Percentiles rank a stretch among this genome's conserved stretches.
phyloP scores from a whole-genome alignment of 2,329 filamentous ascomycete genomes.

The Bipolaris sorokiniana region DNA sequence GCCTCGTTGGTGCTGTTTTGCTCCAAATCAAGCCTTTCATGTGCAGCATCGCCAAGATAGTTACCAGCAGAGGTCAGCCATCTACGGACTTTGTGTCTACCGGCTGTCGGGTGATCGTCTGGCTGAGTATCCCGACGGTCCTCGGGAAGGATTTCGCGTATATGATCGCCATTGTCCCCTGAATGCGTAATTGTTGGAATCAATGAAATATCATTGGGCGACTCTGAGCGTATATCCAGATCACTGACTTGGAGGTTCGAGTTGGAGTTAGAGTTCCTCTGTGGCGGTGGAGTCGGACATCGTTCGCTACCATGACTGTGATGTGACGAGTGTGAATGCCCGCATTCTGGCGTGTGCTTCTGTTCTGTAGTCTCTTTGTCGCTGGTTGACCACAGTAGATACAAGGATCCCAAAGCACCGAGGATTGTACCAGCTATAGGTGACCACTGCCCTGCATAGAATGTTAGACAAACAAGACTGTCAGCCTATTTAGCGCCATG shows the following conservation, averaged over 20 bases:
- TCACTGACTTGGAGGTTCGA: not conserved
- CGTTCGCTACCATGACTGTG: slow-evolving; percentile 34
- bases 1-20: slow-evolving; percentile 56
- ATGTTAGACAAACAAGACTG: not conserved
- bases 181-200: slow-evolving; percentile 27
- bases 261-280: slow-evolving; percentile 1
- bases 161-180: slow-evolving; percentile 3
- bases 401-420: slow-evolving; percentile 65
- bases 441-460: slow-evolving; percentile 58
- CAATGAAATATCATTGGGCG: slow-evolving; percentile 19
- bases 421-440: slow-evolving; percentile 65
- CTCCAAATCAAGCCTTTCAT: slow-evolving; percentile 52
- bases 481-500: too few relatives aligned
- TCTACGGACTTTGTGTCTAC: slow-evolving; percentile 39
- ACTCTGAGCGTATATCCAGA: slow-evolving; percentile 23
- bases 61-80: slow-evolving; percentile 53
- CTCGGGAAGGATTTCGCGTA: slow-evolving; percentile 3
- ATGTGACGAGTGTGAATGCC: slow-evolving; percentile 7
- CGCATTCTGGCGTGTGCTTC: slow-evolving; percentile 6
- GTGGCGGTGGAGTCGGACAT: slow-evolving; percentile 5
- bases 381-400: slow-evolving; percentile 53
- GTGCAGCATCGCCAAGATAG: slow-evolving; percentile 56
- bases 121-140: slow-evolving; percentile 3
- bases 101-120: slow-evolving; percentile 18
- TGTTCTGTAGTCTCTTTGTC: slow-evolving; percentile 40